A percentile compares a stretch with the other conserved stretches of the same genome.
These are phyloP conservation scores for Syzygium malaccense DNA, from an alignment of 441 rosid genomes.

Conservation along the genomic window DNA sequence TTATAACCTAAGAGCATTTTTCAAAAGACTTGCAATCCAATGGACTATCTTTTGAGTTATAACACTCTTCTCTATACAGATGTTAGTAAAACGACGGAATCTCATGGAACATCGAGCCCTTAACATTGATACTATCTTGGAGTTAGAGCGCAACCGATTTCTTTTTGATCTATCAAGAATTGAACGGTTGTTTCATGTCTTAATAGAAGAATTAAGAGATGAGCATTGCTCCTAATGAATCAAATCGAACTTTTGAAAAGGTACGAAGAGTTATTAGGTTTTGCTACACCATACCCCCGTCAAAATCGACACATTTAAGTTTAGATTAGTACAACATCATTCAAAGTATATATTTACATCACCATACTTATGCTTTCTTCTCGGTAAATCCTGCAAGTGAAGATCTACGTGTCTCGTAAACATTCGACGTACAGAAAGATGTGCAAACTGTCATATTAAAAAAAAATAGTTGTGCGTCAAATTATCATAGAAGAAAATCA, in stretches of 20 bases:
- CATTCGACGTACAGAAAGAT: too few species aligned
- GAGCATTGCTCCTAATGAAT: not conserved
- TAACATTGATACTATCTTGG: not conserved
- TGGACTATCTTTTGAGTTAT: not conserved
- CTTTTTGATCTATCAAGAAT: not conserved
- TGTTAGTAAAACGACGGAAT: not conserved
- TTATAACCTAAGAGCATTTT: not conserved
- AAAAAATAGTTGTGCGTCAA: too few species aligned
- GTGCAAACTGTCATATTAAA: too few species aligned
- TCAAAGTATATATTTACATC: not conserved
- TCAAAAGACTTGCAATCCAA: not conserved
- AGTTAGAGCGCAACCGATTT: rapidly evolving
- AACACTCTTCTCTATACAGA: not conserved
- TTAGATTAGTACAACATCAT: not conserved
- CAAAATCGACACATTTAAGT: not conserved
- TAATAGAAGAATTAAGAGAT: not conserved
- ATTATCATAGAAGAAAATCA: too few species aligned
- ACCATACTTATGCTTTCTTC: too few species aligned
- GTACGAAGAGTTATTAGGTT: not conserved
- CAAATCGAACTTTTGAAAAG: not conserved
- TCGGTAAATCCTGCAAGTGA: too few species aligned
- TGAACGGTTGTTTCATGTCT: not conserved
- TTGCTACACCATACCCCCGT: rapidly evolving
- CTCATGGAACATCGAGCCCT: rapidly evolving
- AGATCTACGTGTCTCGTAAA: too few species aligned